Percentiles rank a stretch among this genome's conserved stretches.
phyloP scores from a whole-genome alignment of 768 basidiomycete genomes.

The Tulasnella sp. region DNA sequence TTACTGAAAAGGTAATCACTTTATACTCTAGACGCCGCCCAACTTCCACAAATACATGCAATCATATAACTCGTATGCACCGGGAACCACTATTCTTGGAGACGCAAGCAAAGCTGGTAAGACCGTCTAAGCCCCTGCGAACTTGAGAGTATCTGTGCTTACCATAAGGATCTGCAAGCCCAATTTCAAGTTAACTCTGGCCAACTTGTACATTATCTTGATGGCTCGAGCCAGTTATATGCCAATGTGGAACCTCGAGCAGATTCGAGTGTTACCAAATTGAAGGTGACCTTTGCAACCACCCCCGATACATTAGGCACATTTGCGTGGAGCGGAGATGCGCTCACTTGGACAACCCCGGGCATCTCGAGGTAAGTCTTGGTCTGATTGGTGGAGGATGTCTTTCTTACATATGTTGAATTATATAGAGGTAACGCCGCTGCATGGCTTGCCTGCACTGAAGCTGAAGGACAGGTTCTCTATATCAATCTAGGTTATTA shows the following conservation, averaged over 20 bases:
- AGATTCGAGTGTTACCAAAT: conserved; percentile 35
- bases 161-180: conserved; percentile 31
- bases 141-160: not conserved
- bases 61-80: conserved; percentile 28
- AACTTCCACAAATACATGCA: conserved; percentile 52
- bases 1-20: too few species aligned
- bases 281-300: conserved; percentile 38
- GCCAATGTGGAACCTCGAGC: conserved; percentile 37
- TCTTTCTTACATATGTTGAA: conserved; percentile 11
- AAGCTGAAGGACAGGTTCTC: conserved; percentile 32
- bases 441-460: conserved; percentile 49
- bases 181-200: conserved; percentile 45
- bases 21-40: conserved; percentile 42
- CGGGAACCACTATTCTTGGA: conserved; percentile 40
- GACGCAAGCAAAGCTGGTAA: conserved; percentile 27
- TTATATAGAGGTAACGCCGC: not conserved
- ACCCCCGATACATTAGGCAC: conserved; percentile 34
- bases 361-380: conserved; percentile 33
- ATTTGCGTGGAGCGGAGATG: conserved; percentile 46
- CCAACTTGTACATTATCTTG: conserved; percentile 41
- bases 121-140: not conserved
- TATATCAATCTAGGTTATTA: conserved; percentile 40
- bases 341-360: conserved; percentile 43
- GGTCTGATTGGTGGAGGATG: not conserved
- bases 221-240: conserved; percentile 30